A percentile compares a stretch with the other conserved stretches of the same genome.
phyloP scores from a whole-genome alignment of 2,329 filamentous ascomycete genomes.

The Ascosphaera pollenicola region DNA sequence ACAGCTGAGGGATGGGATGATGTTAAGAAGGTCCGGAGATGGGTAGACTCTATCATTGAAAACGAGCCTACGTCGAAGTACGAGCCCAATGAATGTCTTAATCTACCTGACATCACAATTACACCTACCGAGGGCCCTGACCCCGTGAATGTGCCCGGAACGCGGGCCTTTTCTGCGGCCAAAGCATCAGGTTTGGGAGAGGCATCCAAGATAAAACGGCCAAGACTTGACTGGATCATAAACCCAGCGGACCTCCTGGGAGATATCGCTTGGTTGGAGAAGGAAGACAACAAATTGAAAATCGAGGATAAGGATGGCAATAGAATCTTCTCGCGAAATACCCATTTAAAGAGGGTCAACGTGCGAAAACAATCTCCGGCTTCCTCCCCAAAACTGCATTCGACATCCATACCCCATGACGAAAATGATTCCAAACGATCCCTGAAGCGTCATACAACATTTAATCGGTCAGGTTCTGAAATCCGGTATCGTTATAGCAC shows the following conservation, averaged over 20 bases:
- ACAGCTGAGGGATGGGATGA: constrained; percentile 59
- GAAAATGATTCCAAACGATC: background rate
- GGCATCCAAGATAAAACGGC: constrained; percentile 39
- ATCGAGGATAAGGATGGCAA: constrained; percentile 62
- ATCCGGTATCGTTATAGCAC: background rate
- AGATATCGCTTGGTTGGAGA: constrained; percentile 78
- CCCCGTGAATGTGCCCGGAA: background rate
- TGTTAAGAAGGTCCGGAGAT: constrained; percentile 45
- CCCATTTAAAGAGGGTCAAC: constrained; percentile 10
- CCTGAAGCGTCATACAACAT: background rate
- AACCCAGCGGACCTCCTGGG: constrained; percentile 70
- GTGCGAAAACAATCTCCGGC: constrained; percentile 3
- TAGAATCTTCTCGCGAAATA: constrained; percentile 33
- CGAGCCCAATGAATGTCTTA: constrained; percentile 23
- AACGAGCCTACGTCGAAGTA: constrained; percentile 21
- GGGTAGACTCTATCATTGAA: constrained; percentile 49
- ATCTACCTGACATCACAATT: constrained; percentile 15
- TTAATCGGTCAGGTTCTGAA: background rate
- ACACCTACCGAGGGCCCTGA: background rate
- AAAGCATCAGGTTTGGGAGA: background rate
- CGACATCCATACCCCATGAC: background rate
- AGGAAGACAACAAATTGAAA: constrained; percentile 53
- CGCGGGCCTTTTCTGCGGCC: background rate
- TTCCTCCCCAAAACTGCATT: background rate
- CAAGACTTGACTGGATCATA: constrained; percentile 66